Base-by-base conservation (phyloP, 768 basidiomycete species). In the Sarcodon sp. region DNA sequence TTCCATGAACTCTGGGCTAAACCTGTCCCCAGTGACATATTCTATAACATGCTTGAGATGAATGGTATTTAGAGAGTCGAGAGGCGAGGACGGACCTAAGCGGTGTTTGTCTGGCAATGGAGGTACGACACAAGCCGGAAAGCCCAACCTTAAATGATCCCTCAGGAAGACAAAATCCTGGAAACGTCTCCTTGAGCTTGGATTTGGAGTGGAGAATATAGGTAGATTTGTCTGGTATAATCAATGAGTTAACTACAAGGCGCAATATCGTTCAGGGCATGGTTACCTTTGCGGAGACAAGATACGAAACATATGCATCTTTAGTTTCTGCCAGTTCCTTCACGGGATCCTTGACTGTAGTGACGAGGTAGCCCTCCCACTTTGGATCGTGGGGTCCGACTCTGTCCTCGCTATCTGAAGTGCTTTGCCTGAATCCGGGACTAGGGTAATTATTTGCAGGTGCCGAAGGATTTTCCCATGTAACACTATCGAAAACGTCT, bases 71-170 rank as follows among this genome's bases (percentile, higher is more conserved):
- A 27, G 21, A 27, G 21, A 35, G 32, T 10, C 18, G 15, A 48
- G 32, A 35, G 32, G 11, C 18, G 15, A 48, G 32, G 44, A 69
- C 85, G 41, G 53, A 96, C 94, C 94, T 59, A 98, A 67, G 47
- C 96, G 75, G 59, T 98, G 96, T 64, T 98, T 99, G 64, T 91
- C 92, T 6, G 96, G 96, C 43, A 99, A 73, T 7, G 89, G 88
- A 27, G 96, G 93, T 0, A 98, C 89, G n/a, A 99, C 92, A 58
- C 92, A 94, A 48, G 96, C 96, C 3, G 92, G 91, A 59, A 97
- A 99, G 65, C 93, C 85, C 67, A 81, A 82, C 9, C 79, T 77
- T 21, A 99, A 76, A 56, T 94, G 79, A 43, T 94, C 82, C 50
- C 88, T 73, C 43, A 99, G 70, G 61, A 98, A 98, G 35, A 88